Conservation (phyloP, 108 stramenopile genomes). For the Parietichytrium sp. region DNA sequence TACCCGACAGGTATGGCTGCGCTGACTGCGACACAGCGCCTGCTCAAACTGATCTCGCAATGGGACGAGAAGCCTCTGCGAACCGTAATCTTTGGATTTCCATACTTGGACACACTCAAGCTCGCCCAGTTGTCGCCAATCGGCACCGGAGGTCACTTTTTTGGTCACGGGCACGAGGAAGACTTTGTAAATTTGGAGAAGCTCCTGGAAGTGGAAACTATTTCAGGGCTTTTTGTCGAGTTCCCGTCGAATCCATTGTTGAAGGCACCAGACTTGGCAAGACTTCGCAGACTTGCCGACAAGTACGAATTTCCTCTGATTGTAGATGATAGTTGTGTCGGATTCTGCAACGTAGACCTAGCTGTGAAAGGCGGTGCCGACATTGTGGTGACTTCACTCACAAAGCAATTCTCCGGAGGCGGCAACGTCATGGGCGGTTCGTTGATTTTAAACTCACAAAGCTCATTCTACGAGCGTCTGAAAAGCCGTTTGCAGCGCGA, state of each 20-base stretch:
- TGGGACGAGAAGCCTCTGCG: constrained; percentile 35
- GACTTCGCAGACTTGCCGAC: neutral
- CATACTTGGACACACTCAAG: constrained; percentile 35
- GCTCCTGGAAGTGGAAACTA: neutral
- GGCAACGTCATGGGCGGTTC: constrained; percentile 46
- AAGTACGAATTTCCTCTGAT: constrained; percentile 6
- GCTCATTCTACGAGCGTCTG: neutral
- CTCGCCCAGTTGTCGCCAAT: neutral
- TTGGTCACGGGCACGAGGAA: constrained; percentile 26
- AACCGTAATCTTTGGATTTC: constrained; percentile 34
- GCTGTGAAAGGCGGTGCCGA: constrained; percentile 1
- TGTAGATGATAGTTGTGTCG: constrained; percentile 4
- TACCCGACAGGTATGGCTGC: constrained; percentile 31
- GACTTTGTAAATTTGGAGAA: neutral
- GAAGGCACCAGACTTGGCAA: neutral
- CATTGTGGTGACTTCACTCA: constrained; percentile 24
- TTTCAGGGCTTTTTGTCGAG: constrained; percentile 27
- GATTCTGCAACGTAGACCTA: constrained; percentile 30
- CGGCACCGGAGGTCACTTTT: neutral
- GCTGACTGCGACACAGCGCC: constrained; percentile 18
- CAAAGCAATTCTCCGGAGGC: constrained; percentile 41
- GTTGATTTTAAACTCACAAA: constrained; percentile 28
- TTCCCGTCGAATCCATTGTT: constrained; percentile 4
- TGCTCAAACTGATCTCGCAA: constrained; percentile 22
- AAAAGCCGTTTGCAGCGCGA: constrained; percentile 29